phyloP scores from a whole-genome alignment of 2,329 filamentous ascomycete genomes.

The Alternaria gansuensis region DNA sequence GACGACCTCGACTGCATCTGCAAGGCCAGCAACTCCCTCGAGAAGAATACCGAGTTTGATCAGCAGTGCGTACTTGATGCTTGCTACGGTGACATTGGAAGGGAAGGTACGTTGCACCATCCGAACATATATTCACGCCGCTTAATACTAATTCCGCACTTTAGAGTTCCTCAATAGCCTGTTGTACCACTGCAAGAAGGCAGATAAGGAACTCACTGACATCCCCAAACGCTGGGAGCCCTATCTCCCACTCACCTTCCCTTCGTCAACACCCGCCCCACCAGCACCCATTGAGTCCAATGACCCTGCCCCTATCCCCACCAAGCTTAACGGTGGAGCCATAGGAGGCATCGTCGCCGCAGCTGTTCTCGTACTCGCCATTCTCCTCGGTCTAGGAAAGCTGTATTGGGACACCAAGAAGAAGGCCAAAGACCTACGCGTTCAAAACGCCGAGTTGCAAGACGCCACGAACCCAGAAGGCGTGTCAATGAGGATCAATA shows the following conservation, averaged over 20 bases:
- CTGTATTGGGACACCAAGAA: conserved; percentile 18
- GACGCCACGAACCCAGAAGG: conserved; percentile 17
- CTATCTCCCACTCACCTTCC: conserved; percentile 16
- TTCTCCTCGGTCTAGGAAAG: conserved; percentile 12
- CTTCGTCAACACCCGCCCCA: neutral
- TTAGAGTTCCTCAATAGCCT: conserved; percentile 27
- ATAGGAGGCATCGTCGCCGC: conserved; percentile 7
- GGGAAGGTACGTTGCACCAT: conserved; percentile 12
- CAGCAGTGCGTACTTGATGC: conserved; percentile 25
- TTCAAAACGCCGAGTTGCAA: conserved; percentile 16
- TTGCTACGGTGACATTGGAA: conserved; percentile 21
- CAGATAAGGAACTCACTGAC: conserved; percentile 11
- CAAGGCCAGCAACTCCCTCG: conserved; percentile 24
- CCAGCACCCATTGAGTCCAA: neutral
- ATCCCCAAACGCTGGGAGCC: conserved; percentile 26
- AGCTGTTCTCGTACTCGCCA: neutral
- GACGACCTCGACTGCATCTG: conserved; percentile 31
- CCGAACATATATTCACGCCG: neutral
- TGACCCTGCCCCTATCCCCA: neutral
- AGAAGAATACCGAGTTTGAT: conserved; percentile 24
- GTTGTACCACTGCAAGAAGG: conserved; percentile 18
- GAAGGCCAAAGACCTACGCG: conserved; percentile 16
- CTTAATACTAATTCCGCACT: neutral
- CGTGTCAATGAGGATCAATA: conserved; percentile 17
- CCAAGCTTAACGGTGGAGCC: neutral